Evolutionary conservation across 768 basidiomycete genomes (phyloP).

Genomic region (Omphalotus guepiniiformis): DNA sequence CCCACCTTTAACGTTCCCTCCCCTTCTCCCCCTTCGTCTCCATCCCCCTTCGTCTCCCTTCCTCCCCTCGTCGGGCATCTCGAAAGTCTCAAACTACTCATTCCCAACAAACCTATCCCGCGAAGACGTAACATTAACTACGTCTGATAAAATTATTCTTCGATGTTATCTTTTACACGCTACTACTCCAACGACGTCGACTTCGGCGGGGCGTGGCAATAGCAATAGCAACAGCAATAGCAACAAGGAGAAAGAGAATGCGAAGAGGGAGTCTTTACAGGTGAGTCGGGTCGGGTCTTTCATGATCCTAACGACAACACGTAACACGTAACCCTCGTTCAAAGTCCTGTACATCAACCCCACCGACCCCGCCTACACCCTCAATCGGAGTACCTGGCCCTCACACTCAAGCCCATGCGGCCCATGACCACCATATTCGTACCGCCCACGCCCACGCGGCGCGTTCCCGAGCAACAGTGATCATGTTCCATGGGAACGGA

Average conservation of each 20-base stretch:
- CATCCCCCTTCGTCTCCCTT: neutral
- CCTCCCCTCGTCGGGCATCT: neutral
- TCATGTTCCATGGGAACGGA: constrained; percentile 93
- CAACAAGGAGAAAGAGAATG: neutral
- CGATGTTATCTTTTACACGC: constrained; percentile 22
- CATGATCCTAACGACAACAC: neutral
- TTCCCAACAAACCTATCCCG: neutral
- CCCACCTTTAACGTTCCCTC: neutral
- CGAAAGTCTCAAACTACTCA: neutral
- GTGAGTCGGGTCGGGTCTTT: neutral
- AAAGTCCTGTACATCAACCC: neutral
- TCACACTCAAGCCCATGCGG: neutral
- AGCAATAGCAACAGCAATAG: neutral
- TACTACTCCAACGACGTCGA: constrained; percentile 19
- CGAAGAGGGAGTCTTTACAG: neutral
- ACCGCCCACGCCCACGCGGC: neutral
- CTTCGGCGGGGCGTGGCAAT: neutral
- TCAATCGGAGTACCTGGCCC: neutral
- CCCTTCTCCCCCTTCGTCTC: neutral
- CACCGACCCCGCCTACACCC: neutral
- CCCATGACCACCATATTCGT: neutral
- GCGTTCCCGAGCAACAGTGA: constrained; percentile 67
- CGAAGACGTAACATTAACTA: constrained; percentile 1
- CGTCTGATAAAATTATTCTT: neutral
- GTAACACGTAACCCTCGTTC: neutral